phyloP scores from a whole-genome alignment of 1,284 basidiomycete genomes.

The Anthracocystis panici-leucophaei region DNA sequence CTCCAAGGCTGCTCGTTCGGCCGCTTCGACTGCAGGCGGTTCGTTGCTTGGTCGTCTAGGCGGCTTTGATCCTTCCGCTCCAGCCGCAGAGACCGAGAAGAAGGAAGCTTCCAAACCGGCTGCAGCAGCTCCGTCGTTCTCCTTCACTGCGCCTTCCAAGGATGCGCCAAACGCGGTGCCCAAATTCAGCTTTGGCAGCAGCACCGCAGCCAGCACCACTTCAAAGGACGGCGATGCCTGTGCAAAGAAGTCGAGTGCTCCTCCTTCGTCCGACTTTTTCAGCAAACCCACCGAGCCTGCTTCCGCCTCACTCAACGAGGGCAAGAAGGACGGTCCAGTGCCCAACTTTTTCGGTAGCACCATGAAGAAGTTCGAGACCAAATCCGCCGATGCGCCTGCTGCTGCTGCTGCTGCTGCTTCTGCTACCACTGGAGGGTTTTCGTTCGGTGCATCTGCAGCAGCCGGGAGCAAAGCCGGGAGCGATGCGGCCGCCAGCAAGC shows the following conservation, averaged over 20 bases:
- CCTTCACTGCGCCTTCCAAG: slow-evolving; percentile 47
- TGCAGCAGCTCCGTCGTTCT: slow-evolving; percentile 32
- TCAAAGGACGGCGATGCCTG: slow-evolving; percentile 11
- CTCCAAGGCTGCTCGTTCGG: slow-evolving; percentile 1
- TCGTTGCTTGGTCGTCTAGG: slow-evolving; percentile 37
- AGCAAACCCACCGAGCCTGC: slow-evolving; percentile 38
- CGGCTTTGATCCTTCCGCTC: slow-evolving; percentile 50
- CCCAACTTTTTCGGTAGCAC: slow-evolving; percentile 63
- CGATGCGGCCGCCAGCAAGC: slow-evolving; percentile 4
- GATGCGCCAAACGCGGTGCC: slow-evolving; percentile 26
- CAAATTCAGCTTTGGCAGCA: slow-evolving; percentile 52
- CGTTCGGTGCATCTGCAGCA: slow-evolving; percentile 20
- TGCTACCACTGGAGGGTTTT: slow-evolving; percentile 11
- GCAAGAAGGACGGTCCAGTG: slow-evolving; percentile 60
- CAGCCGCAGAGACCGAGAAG: slow-evolving; percentile 30
- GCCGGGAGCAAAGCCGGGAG: not conserved
- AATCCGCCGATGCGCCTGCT: slow-evolving; percentile 15
- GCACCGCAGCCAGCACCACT: slow-evolving; percentile 6
- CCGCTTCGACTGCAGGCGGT: slow-evolving; percentile 8
- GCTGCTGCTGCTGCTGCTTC: slow-evolving; percentile 1
- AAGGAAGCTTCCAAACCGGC: slow-evolving; percentile 21
- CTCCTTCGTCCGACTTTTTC: slow-evolving; percentile 45
- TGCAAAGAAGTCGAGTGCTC: slow-evolving; percentile 22
- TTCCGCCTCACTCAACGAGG: slow-evolving; percentile 25
- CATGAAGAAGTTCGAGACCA: slow-evolving; percentile 45